Base-by-base conservation (phyloP, 1,284 basidiomycete genomes). In the Anthracocystis setariae region DNA sequence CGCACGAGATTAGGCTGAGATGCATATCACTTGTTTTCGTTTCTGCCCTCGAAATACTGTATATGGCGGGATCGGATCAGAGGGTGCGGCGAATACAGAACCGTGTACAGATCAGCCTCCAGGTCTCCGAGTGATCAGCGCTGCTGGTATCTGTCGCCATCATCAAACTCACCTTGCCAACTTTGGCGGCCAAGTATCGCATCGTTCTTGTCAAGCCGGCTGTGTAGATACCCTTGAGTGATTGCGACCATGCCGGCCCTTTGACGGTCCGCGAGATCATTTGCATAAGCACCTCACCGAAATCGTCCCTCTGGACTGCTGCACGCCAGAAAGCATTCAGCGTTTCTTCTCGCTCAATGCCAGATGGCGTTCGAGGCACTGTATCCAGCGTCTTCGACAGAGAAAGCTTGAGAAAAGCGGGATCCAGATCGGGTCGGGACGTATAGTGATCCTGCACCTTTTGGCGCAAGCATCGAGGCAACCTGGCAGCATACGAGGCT, bases 181-280 rank as follows among this genome's bases (percentile, higher is more conserved):
- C 49, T 62, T 82, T 82, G 17, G 79, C 78, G n/a, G 45, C 52
- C 15, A 82, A 58, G 43, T 82, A 82, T 29, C 66, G 66, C 20
- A 73, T 27, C n/a, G 77, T 78, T 20, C 76, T 61, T 2, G 62
- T 67, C 8, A 82, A 53, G 8, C 81, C 81, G 2, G 81, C 81
- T 8, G 81, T 82, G 47, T 79, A 81, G 33, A 82, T 50, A 9
- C 81, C 81, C 49, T 82, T 82, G 48, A 82, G 43, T 18, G 77
- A 80, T 52, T 82, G 81, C 0, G 59, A 61, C 68, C 73, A 73
- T 15, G 80, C 77, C 0, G 80, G 78, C 3, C 67, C 64, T 17
- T 70, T 64, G 38, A 82, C 81, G 3, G 73, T 82, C 20, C 68
- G 24, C 0, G 56, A 62, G 35, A 82, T 75, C 59, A 67, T 60